A percentile compares a stretch with the other conserved stretches of the same genome.
Conservation (phyloP, 164 flowering plant species). For the Vitis rupestris region DNA sequence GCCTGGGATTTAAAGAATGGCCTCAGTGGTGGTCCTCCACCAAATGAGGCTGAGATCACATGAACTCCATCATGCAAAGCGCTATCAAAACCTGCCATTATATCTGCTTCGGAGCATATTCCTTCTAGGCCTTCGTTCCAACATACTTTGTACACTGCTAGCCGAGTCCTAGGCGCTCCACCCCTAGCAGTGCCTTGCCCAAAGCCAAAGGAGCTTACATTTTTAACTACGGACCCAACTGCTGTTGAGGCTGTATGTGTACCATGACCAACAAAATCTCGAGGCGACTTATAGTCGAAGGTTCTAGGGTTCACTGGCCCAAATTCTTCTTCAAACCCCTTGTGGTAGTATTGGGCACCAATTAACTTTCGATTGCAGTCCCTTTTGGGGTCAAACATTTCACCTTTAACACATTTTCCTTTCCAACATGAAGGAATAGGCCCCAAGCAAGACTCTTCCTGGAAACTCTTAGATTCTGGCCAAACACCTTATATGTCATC, state of each 20-base stretch:
- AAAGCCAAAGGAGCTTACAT: slow-evolving; percentile 43
- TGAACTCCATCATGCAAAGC: slow-evolving; percentile 68
- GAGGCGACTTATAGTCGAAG: slow-evolving; percentile 51
- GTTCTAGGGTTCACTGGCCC: slow-evolving; percentile 31
- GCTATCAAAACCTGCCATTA: slow-evolving; percentile 65
- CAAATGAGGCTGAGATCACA: slow-evolving; percentile 64
- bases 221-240: slow-evolving; percentile 42
- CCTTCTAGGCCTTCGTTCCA: slow-evolving; percentile 38
- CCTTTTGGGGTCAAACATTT: slow-evolving; percentile 32
- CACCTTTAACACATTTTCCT: slow-evolving; percentile 51
- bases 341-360: slow-evolving; percentile 56
- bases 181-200: slow-evolving; percentile 65
- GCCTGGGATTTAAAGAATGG: slow-evolving; percentile 39
- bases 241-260: slow-evolving; percentile 85
- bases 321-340: slow-evolving; percentile 39
- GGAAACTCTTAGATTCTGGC: slow-evolving; percentile 69
- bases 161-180: slow-evolving; percentile 63
- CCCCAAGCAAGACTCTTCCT: slow-evolving; percentile 28
- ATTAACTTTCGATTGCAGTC: slow-evolving; percentile 61
- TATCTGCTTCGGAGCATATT: slow-evolving; percentile 54
- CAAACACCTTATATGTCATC: slow-evolving; percentile 42
- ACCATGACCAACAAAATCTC: slow-evolving; percentile 68
- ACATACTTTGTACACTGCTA: slow-evolving; percentile 74
- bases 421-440: slow-evolving; percentile 55
- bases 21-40: slow-evolving; percentile 36